Base-by-base conservation (phyloP, 2,329 filamentous ascomycete species). In the Pseudogymnoascus verrucosus region DNA sequence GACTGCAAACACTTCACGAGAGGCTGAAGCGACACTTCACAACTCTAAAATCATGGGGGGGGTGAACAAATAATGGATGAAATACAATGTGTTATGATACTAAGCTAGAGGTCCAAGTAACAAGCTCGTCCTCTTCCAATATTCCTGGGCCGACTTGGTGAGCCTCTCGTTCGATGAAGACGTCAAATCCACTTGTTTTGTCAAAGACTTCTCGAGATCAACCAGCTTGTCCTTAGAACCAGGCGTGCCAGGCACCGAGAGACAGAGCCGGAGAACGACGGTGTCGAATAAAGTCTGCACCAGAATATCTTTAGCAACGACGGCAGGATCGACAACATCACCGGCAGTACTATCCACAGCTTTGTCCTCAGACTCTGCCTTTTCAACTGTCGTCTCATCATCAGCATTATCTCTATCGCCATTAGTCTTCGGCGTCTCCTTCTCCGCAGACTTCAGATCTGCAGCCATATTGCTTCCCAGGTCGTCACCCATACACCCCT, bases 101-200 rank as follows among this genome's bases (percentile, higher is more conserved):
- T 71, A 74, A 34, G 80, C 81, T 67, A 97, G 76, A 64, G 96
- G 77, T 1, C 89, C 91, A 76, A 97, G 96, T 26, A 97, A 75
- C 67, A 97, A 75, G 73, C 84, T 88, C 10, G 90, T 95, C 70
- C 89, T 85, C 78, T 89, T 90, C 86, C 90, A 95, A 74, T 95
- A 96, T 61, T 93, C 90, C 54, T 81, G 78, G 5, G 90, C 84
- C 14, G 81, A 78, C 74, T 88, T 89, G 68, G 72, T 75, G 39
- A 96, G 74, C 47, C 78, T 75, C 66, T 84, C 84, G 51, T 80
- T 75, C 14, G 77, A 78, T 5, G 75, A 76, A 10, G 78, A 74
- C 28, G 82, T 78, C 3, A 82, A 72, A 0, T 81, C 81, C 5
- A 88, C 70, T 1, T 79, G 80, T 28, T 72, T 68, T 23, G 71